Percentiles rank a stretch among this genome's conserved stretches.
Evolutionary conservation across 306 rosid species (phyloP).

Genomic region (Luffa aegyptiaca): DNA sequence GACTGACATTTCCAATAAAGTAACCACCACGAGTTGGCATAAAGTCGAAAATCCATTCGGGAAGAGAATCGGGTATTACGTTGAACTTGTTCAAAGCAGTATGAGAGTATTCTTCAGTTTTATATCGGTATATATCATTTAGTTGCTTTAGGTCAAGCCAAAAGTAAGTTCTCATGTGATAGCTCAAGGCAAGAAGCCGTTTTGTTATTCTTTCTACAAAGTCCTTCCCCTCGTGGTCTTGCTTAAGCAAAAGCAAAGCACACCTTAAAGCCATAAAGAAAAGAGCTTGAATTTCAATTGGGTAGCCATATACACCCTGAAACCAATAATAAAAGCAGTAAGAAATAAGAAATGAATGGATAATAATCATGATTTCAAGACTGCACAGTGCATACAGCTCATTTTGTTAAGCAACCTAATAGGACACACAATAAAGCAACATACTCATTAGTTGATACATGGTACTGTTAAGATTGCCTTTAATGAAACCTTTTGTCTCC

Average conservation of each 20-base stretch:
- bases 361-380: background rate
- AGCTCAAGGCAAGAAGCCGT: constrained; percentile 76
- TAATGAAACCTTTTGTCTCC: background rate
- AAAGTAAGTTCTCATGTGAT: constrained; percentile 75
- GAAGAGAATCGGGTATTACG: constrained; percentile 83
- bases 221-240: constrained; percentile 73
- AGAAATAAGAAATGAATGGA: constrained; percentile 5
- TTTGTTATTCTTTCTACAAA: constrained; percentile 48
- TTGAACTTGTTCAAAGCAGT: constrained; percentile 91
- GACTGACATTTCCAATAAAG: constrained; percentile 84
- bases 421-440: background rate
- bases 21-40: constrained; percentile 78
- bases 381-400: background rate
- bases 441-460: background rate
- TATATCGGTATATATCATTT: constrained; percentile 73
- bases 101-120: constrained; percentile 90
- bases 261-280: constrained; percentile 95
- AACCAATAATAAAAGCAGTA: constrained; percentile 16
- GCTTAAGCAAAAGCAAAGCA: constrained; percentile 75
- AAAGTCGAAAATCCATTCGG: constrained; percentile 84
- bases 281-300: constrained; percentile 88
- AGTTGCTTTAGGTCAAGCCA: constrained; percentile 89
- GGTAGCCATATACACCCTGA: constrained; percentile 96
- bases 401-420: background rate
- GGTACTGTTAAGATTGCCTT: background rate